These are phyloP conservation scores for Hyphopichia fennica DNA, from an alignment of 1,139 yeast species.

Conservation along the genomic window DNA sequence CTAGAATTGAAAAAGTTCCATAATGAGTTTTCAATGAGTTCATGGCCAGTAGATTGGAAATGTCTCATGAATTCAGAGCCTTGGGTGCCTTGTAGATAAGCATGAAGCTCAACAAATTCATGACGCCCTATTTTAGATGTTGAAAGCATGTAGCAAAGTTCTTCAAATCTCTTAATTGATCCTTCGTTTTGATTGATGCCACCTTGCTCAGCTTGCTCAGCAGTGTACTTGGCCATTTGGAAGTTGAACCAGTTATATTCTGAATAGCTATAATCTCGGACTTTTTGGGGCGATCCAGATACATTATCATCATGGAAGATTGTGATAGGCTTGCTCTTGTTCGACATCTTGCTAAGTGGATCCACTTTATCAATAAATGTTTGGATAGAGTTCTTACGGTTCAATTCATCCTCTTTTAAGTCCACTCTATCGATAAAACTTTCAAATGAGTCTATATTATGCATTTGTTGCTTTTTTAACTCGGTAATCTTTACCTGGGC, in stretches of 20 bases:
- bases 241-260: constrained; percentile 45
- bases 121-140: constrained; percentile 10
- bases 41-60: constrained; percentile 24
- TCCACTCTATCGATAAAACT: not conserved
- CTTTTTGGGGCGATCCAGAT: constrained; percentile 36
- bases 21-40: constrained; percentile 24
- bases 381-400: constrained; percentile 25
- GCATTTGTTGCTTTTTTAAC: constrained; percentile 5
- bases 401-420: constrained; percentile 1
- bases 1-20: constrained; percentile 24
- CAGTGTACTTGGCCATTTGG: constrained; percentile 27
- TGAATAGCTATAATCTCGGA: constrained; percentile 28
- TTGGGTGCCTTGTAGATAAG: constrained; percentile 24
- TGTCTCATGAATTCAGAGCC: constrained; percentile 24
- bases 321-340: constrained; percentile 32
- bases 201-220: constrained; percentile 6
- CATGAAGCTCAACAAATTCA: constrained; percentile 20
- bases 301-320: constrained; percentile 37
- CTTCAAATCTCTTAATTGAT: constrained; percentile 18
- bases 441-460: not conserved
- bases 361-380: constrained; percentile 41
- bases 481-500: constrained; percentile 40
- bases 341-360: constrained; percentile 39
- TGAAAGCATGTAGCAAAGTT: constrained; percentile 17
- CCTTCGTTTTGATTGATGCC: constrained; percentile 8